Conservation (phyloP, 306 rosid species). For the Gastrolobium bilobum region DNA sequence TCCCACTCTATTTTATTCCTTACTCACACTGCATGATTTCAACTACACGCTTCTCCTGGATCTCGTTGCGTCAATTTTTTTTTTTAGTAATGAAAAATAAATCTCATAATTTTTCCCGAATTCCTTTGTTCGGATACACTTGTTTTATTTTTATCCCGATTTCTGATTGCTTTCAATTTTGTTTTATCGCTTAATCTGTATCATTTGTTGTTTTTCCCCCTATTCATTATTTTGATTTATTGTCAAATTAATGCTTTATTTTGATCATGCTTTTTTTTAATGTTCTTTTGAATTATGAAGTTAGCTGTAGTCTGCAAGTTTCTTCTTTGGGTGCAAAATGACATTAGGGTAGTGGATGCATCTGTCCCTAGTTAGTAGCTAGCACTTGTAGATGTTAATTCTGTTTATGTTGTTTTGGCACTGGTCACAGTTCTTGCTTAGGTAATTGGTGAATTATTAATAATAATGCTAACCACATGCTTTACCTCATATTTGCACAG, state of each 20-base stretch:
- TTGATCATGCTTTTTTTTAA: background rate
- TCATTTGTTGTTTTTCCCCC: background rate
- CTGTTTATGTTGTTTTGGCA: background rate
- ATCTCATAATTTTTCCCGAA: background rate
- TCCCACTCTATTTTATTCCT: background rate
- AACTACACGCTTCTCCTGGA: slow-evolving; percentile 8
- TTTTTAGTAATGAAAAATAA: background rate
- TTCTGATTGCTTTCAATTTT: background rate
- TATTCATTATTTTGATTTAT: background rate
- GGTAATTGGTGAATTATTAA: background rate
- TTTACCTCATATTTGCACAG: background rate
- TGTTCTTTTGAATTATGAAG: background rate
- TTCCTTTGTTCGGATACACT: background rate
- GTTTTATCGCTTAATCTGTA: background rate
- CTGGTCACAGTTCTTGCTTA: background rate
- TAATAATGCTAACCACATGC: background rate
- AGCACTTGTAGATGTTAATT: background rate
- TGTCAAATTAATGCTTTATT: background rate
- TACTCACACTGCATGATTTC: background rate
- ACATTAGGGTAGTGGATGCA: background rate
- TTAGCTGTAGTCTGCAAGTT: background rate
- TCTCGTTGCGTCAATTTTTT: slow-evolving; percentile 19
- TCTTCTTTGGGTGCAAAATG: background rate
- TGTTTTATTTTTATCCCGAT: background rate
- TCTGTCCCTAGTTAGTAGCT: background rate